A percentile compares a stretch with the other conserved stretches of the same genome.
These are phyloP conservation scores for Mycena vitilis DNA, from an alignment of 768 basidiomycete genomes.

Conservation along the genomic window DNA sequence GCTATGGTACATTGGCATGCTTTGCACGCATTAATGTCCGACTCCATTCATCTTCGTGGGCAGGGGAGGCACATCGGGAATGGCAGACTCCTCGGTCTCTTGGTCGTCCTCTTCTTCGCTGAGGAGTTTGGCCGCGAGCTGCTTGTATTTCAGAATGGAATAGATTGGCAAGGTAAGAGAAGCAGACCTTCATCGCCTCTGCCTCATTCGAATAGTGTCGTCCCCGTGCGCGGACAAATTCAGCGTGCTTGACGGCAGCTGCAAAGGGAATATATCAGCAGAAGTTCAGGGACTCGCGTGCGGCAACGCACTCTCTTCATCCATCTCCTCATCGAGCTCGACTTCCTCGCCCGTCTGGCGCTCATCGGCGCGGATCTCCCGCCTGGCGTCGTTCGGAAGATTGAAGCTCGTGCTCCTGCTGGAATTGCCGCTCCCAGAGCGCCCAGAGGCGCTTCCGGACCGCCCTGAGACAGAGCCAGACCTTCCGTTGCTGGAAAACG, in stretches of 20 bases:
- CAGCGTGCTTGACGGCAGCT: constrained; percentile 88
- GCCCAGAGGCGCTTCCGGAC: constrained; percentile 60
- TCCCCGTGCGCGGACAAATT: constrained; percentile 82
- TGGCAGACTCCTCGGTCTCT: constrained; percentile 39
- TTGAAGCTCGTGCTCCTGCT: constrained; percentile 89
- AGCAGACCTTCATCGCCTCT: constrained; percentile 88
- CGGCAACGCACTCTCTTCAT: constrained; percentile 78
- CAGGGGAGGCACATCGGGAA: constrained; percentile 30
- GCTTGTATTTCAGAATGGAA: constrained; percentile 30
- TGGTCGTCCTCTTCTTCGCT: constrained; percentile 68
- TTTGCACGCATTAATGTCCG: constrained; percentile 23
- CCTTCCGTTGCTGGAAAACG: constrained; percentile 73
- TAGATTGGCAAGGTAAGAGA: constrained; percentile 3
- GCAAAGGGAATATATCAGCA: constrained; percentile 13
- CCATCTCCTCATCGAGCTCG: constrained; percentile 86
- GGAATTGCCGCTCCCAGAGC: constrained; percentile 70
- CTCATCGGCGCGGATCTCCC: constrained; percentile 65
- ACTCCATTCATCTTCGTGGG: constrained; percentile 27
- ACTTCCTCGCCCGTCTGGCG: constrained; percentile 76
- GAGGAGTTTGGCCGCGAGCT: constrained; percentile 76
- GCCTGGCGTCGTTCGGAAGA: constrained; percentile 76
- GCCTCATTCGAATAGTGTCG: constrained; percentile 93
- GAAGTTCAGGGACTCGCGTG: constrained; percentile 2
- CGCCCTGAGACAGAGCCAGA: constrained; percentile 65
- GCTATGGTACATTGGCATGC: constrained; percentile 17